Base-by-base conservation (phyloP, 768 basidiomycete genomes). In the Thelephora aurantiotincta region DNA sequence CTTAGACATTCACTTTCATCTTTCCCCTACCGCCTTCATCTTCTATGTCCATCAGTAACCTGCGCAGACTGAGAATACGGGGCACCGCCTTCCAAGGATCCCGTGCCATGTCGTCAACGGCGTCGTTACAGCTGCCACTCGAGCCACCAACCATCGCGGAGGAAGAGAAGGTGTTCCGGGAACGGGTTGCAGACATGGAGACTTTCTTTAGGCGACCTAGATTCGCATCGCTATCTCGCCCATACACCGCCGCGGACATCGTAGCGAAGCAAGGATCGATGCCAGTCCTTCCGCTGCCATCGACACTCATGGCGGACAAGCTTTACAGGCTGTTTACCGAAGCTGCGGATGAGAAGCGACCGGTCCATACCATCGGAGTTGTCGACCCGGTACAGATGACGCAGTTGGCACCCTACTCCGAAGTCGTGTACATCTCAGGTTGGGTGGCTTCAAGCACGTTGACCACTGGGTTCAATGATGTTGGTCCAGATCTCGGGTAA, bases 311-410 rank as follows among this genome's bases (percentile, higher is more conserved):
- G 6, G 80, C 92, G 13, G 75, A 90, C 68, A 94, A 94, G 64
- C 73, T 97, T n/a, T 85, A 76, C 60, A 66, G 69, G 11, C 58
- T 80, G 7, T 71, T 97, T 43, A 66, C 70, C 16, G 72, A 75
- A 43, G 79, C 81, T 38, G 75, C 77, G 19, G 72, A 69, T 34
- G 74, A 73, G 35, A 73, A 74, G 26, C 68, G 69, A 52, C 89
- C 91, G 0, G 75, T 94, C 11, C 86, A 89, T 56, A 94, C 92
- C 1, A 81, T 93, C 77, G 91, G 91, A 35, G 90, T 88, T 3
- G 83, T 96, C 51, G 93, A 96, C 60, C 90, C 91, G 0, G 76
- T 92, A 12, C 91, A 89, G 65, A 88, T 92, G 84, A 91, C 88
- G 0, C 91, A 96, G 65, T 89, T 90, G 86, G 92, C 88, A 6